Percentiles rank a stretch among this genome's conserved stretches.
These are phyloP conservation scores for Leccinum uliginosum DNA, from an alignment of 768 basidiomycete genomes.

Conservation along the genomic window DNA sequence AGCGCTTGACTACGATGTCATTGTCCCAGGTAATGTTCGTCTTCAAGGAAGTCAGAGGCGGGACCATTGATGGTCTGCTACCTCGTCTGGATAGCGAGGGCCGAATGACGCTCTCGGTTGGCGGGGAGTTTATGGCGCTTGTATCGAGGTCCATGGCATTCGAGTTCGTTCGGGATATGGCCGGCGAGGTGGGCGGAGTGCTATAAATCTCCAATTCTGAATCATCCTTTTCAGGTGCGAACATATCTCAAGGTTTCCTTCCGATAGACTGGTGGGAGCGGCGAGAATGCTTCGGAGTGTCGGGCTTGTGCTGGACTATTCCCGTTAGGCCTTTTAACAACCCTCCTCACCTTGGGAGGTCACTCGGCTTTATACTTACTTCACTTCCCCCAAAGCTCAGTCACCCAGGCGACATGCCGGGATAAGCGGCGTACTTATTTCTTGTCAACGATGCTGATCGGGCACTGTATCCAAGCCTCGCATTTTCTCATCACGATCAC, in stretches of 20 bases:
- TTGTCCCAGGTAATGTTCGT: conserved; percentile 33
- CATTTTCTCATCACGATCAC: conserved; percentile 18
- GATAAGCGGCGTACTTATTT: conserved; percentile 14
- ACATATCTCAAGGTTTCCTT: conserved; percentile 22
- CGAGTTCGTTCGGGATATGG: conserved; percentile 21
- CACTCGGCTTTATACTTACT: conserved; percentile 24
- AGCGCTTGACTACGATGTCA: conserved; percentile 35
- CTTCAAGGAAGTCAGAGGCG: conserved; percentile 26
- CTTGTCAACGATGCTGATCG: conserved; percentile 19
- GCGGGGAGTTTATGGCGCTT: conserved; percentile 8
- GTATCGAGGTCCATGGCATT: conserved; percentile 3
- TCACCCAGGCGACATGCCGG: conserved; percentile 26
- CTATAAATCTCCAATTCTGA: conserved; percentile 32
- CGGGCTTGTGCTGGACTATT: background rate
- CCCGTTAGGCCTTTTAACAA: conserved; percentile 4
- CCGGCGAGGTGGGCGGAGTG: conserved; percentile 43
- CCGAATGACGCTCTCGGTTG: conserved; percentile 21
- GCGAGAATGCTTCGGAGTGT: conserved; percentile 9
- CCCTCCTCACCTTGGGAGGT: background rate
- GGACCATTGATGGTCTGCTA: conserved; percentile 27
- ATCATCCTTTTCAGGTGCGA: conserved; percentile 30
- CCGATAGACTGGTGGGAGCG: conserved; percentile 9
- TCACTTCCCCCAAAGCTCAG: conserved; percentile 6
- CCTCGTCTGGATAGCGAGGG: conserved; percentile 38
- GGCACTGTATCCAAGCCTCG: conserved; percentile 17